Evolutionary conservation across 768 basidiomycete genomes (phyloP), one percentile per base, ranked within the genome.

Genomic region (Rhodotorula taiwanensis): DNA sequence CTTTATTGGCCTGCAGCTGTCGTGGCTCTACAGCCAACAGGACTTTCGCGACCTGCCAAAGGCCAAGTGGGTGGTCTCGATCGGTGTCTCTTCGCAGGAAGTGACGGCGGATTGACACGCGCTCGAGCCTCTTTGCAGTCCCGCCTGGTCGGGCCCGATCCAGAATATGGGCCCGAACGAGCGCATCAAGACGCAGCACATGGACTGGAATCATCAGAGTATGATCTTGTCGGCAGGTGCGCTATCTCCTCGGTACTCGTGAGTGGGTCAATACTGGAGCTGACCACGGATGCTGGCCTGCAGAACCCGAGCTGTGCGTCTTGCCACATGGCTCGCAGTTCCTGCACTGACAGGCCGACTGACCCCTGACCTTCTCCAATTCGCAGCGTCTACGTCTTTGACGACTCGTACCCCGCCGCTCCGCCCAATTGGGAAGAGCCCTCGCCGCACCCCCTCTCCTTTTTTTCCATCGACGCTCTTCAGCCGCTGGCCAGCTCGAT

Each of bases 311-410:
- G 14, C 28, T 20, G 52, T 53, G 9, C 52, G 4, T 16, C 34
- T 21, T 21, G n/a, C 47, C 47, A n/a, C n/a, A n/a, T 5, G 27
- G 9, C 47, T 10, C 9, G 9, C 10, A 6, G n/a, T 30, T 30
- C 47, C 14, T 13, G 47, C 28, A 15, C 31, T 48, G 4, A 8
- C 13, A 14, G 3, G 16, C 30, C 10, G 5, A 50, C 30, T n/a
- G 5, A 21, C 44, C 7, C 23, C 44, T 45, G 13, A 21, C 52
- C 1, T 27, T 54, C 11, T 5, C 31, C 11, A 41, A 1, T 10
- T 3, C 43, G 15, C 58, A 66, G 64, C 5, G 20, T 59, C 49
- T 55, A 56, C 58, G 27, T 44, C 34, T 66, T 60, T 55, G 55
- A 60, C 50, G 64, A 66, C 55, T 41, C 28, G 25, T 66, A 66